Evolutionary conservation across 1,139 yeast genomes (phyloP).

Genomic region (Yamadazyma kanchanaburiensis): DNA sequence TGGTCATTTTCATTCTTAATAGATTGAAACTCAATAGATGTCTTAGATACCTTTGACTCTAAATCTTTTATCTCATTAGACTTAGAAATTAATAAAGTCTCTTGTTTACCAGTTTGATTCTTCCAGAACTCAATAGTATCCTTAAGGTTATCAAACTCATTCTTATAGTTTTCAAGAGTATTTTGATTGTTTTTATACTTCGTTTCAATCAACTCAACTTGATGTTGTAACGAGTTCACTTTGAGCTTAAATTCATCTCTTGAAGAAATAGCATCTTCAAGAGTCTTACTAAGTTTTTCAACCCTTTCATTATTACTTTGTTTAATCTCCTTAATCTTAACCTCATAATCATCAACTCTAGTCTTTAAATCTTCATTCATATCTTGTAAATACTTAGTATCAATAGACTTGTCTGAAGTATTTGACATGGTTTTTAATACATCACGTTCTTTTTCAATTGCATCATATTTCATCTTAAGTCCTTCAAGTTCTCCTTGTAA

Average conservation of each 20-base stretch:
- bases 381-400: constrained; percentile 26
- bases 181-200: constrained; percentile 27
- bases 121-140: constrained; percentile 44
- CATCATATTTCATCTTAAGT: constrained; percentile 46
- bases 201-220: constrained; percentile 33
- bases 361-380: constrained; percentile 24
- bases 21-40: constrained; percentile 44
- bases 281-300: constrained; percentile 24
- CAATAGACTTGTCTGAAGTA: constrained; percentile 9
- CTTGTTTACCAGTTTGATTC: constrained; percentile 56
- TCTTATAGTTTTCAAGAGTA: constrained; percentile 42
- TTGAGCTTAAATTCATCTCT: constrained; percentile 32
- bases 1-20: constrained; percentile 55
- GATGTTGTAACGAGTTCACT: constrained; percentile 27
- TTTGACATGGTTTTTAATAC: constrained; percentile 46
- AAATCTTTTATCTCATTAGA: constrained; percentile 52
- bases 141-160: constrained; percentile 49
- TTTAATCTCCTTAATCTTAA: constrained; percentile 27
- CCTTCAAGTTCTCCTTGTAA: constrained; percentile 61
- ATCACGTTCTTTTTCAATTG: constrained; percentile 64
- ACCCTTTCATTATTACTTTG: constrained; percentile 22
- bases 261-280: constrained; percentile 21
- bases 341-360: constrained; percentile 27
- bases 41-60: constrained; percentile 49
- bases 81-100: constrained; percentile 51